These are phyloP conservation scores for Yarrowia keelungensis DNA, from an alignment of 805 yeast species.

Conservation along the genomic window DNA sequence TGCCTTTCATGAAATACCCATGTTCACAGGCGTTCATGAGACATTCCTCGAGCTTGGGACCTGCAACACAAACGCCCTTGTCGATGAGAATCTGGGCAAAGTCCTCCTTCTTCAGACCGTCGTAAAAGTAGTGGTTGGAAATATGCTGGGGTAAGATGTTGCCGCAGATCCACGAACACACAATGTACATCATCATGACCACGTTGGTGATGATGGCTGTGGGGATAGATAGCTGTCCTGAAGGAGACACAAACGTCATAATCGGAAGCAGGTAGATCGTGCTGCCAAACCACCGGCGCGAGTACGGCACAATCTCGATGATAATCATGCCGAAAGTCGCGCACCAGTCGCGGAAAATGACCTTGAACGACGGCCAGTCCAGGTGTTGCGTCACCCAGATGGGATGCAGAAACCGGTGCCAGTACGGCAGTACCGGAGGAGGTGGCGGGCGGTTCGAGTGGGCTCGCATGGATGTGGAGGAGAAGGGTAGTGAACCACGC, in stretches of 20 bases:
- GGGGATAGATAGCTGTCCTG: conserved; percentile 18
- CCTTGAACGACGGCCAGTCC: conserved; percentile 16
- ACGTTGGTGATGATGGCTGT: conserved; percentile 21
- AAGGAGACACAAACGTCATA: conserved; percentile 29
- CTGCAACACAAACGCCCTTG: conserved; percentile 20
- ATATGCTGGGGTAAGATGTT: conserved; percentile 20
- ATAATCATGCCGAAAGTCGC: conserved; percentile 15
- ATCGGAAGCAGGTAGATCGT: conserved; percentile 30
- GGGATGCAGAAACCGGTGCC: conserved; percentile 34
- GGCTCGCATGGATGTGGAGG: conserved; percentile 22
- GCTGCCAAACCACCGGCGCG: conserved; percentile 3
- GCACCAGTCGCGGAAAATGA: conserved; percentile 23
- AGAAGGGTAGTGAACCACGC: not conserved
- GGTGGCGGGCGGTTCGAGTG: conserved; percentile 33
- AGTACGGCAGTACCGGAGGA: conserved; percentile 14
- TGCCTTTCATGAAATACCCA: conserved; percentile 23
- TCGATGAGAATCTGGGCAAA: conserved; percentile 30
- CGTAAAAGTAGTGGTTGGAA: conserved; percentile 16
- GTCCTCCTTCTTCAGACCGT: conserved; percentile 40
- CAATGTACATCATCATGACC: conserved; percentile 22
- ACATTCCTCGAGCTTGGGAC: conserved; percentile 25
- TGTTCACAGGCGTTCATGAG: conserved; percentile 20
- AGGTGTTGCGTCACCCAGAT: conserved; percentile 30
- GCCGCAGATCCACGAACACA: conserved; percentile 38
- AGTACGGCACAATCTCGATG: conserved; percentile 17